These are phyloP conservation scores for Glebionis coronaria DNA, from an alignment of 129 eudicot species.

Conservation along the genomic window DNA sequence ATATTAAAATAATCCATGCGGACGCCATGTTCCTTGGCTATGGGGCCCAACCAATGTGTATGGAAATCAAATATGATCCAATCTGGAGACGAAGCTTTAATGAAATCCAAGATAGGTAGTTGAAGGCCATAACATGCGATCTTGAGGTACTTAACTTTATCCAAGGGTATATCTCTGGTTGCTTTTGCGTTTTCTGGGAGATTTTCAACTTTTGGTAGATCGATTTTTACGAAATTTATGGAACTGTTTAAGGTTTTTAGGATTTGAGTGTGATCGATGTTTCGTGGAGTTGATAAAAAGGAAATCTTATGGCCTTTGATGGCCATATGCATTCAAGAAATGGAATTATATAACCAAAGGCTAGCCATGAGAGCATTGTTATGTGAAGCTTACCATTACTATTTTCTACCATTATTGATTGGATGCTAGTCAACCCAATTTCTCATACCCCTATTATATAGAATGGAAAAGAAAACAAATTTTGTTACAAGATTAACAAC, in stretches of 20 bases:
- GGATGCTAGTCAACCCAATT: no score
- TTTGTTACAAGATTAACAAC: no score
- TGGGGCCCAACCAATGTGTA: not conserved
- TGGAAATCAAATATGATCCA: conserved; percentile 2
- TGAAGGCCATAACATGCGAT: not conserved
- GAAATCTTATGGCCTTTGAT: conserved; percentile 30
- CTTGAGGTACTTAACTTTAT: not conserved
- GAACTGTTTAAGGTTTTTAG: not conserved
- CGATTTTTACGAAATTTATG: not conserved
- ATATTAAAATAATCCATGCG: not conserved
- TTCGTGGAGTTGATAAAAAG: conserved; percentile 26
- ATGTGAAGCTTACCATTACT: conserved; percentile 23
- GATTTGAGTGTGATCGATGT: conserved; percentile 31
- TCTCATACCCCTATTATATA: no score
- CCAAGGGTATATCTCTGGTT: not conserved
- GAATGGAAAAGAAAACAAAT: no score
- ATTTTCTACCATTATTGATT: conserved; percentile 11
- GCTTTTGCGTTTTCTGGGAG: conserved; percentile 1
- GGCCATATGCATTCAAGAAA: conserved; percentile 33
- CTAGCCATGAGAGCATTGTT: conserved; percentile 42
- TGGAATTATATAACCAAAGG: conserved; percentile 34
- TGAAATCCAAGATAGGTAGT: not conserved
- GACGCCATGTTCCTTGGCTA: not conserved
- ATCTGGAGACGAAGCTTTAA: conserved; percentile 5
- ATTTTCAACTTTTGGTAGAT: not conserved